Conservation (phyloP, 148 eudicot species). For the Fagopyrum homotropicum region DNA sequence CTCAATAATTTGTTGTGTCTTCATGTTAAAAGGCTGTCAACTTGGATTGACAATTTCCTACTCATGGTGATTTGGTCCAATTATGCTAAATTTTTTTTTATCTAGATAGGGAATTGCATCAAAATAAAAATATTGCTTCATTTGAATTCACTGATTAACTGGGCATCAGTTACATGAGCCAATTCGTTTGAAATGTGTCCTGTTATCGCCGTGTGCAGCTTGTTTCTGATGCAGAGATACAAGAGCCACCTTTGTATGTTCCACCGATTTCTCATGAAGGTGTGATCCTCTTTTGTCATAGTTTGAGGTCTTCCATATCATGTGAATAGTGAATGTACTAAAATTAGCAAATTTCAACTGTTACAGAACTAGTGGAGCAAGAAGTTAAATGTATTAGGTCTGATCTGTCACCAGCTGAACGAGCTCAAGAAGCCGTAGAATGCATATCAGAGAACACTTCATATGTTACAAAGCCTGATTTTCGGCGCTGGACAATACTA, state of each 20-base stretch:
- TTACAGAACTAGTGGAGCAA: conserved; percentile 43
- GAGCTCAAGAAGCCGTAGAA: conserved; percentile 55
- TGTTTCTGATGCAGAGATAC: conserved; percentile 73
- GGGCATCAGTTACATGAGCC: neutral
- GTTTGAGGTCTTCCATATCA: neutral
- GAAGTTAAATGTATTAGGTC: conserved; percentile 35
- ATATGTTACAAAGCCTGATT: conserved; percentile 29
- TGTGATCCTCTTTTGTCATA: conserved; percentile 12
- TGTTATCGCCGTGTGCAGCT: conserved; percentile 50
- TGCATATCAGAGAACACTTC: conserved; percentile 37
- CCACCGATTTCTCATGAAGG: conserved; percentile 68
- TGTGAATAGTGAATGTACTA: no score
- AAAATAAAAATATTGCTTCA: conserved; percentile 2
- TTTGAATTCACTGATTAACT: neutral
- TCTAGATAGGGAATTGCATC: neutral
- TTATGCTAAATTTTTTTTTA: neutral
- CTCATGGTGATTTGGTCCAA: no score
- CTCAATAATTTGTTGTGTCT: neutral
- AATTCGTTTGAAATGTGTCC: neutral
- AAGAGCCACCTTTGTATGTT: conserved; percentile 72
- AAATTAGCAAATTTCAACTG: neutral
- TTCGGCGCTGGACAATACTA: conserved; percentile 61
- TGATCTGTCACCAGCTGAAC: conserved; percentile 41
- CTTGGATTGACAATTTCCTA: neutral
- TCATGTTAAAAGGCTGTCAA: no score